These are phyloP conservation scores for Sesbania bispinosa DNA, from an alignment of 306 rosid species.

Conservation along the genomic window DNA sequence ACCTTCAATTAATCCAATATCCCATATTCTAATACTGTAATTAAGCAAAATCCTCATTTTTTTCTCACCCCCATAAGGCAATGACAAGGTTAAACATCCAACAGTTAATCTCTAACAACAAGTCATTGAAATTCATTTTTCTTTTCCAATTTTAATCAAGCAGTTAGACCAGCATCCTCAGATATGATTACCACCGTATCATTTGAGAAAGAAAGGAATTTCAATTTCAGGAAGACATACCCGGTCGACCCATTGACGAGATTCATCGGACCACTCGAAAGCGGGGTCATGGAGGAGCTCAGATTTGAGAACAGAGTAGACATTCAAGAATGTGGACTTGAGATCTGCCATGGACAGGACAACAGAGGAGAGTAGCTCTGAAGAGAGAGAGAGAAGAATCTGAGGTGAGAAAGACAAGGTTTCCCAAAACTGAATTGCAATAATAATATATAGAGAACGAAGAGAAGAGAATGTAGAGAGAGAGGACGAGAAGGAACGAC, in stretches of 20 bases:
- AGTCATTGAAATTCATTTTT: not conserved
- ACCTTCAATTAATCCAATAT: not conserved
- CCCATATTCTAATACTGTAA: not conserved
- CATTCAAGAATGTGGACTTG: constrained; percentile 62
- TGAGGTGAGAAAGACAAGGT: not conserved
- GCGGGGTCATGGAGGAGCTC: constrained; percentile 76
- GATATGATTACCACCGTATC: too few species aligned
- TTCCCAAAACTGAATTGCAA: not conserved
- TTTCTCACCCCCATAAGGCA: not conserved
- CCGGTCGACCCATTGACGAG: constrained; percentile 73
- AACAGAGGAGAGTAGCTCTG: not conserved
- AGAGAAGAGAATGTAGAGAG: not conserved
- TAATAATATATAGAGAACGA: not conserved
- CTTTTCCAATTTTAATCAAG: not conserved
- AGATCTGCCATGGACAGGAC: constrained; percentile 66
- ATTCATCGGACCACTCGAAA: constrained; percentile 60
- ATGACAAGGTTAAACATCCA: not conserved
- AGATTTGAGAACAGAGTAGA: constrained; percentile 61
- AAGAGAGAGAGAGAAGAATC: not conserved
- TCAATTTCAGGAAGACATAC: constrained; percentile 12
- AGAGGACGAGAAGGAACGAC: not conserved
- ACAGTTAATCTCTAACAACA: not conserved
- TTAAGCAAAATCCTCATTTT: not conserved
- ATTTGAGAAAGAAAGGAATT: not conserved
- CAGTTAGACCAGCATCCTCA: not conserved